These are phyloP conservation scores for Elasticomyces elasticus DNA, from an alignment of 495 filamentous ascomycete genomes.

Conservation along the genomic window DNA sequence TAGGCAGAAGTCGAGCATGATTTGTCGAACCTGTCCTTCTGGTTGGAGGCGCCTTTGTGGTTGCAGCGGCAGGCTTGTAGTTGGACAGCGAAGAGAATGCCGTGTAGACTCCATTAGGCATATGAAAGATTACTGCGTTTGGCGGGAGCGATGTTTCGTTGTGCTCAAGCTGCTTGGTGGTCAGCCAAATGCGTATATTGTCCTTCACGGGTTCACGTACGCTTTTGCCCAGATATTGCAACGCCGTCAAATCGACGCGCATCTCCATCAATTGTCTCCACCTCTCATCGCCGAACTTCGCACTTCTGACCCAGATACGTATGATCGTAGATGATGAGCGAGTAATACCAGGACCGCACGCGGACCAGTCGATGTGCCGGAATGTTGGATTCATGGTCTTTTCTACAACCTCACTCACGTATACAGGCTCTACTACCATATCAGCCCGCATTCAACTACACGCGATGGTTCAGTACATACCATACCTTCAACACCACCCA, in stretches of 20 bases:
- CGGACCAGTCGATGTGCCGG: conserved; percentile 69
- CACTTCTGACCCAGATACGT: conserved; percentile 66
- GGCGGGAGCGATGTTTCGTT: conserved; percentile 66
- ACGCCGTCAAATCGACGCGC: conserved; percentile 53
- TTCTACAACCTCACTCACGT: conserved; percentile 76
- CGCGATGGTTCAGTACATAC: neutral
- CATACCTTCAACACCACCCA: conserved; percentile 27
- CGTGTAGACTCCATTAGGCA: conserved; percentile 83
- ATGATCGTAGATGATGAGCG: conserved; percentile 54
- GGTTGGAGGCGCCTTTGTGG: too few species aligned
- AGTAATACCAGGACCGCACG: conserved; percentile 53
- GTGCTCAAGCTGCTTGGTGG: conserved; percentile 44
- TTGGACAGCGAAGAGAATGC: conserved; percentile 45
- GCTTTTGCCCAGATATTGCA: conserved; percentile 72
- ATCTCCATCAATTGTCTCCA: conserved; percentile 66
- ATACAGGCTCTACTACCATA: conserved; percentile 52
- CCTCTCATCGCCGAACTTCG: conserved; percentile 38
- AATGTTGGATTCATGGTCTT: conserved; percentile 85
- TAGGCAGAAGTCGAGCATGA: conserved; percentile 36
- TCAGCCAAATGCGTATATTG: conserved; percentile 3
- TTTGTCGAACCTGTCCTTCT: conserved; percentile 23
- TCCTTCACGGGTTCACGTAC: conserved; percentile 26
- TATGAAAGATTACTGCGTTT: conserved; percentile 80
- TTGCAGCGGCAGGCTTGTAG: conserved; percentile 24
- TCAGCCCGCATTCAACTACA: neutral